phyloP scores from a whole-genome alignment of 164 flowering plant genomes.

The Aristolochia californica region DNA sequence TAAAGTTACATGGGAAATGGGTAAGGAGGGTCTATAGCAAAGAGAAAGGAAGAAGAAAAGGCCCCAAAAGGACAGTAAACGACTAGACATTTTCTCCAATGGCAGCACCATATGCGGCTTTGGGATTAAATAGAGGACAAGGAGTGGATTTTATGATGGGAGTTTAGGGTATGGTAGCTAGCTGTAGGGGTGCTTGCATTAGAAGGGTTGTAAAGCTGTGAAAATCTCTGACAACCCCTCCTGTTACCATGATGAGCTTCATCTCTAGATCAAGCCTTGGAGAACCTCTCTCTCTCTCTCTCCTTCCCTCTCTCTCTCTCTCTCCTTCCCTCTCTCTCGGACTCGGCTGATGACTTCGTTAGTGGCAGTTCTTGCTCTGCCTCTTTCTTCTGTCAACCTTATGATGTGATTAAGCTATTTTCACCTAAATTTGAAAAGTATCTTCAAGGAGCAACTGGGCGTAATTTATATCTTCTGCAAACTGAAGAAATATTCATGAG shows the following conservation, averaged over 20 bases:
- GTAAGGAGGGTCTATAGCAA: slow-evolving; percentile 18
- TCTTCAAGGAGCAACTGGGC: no score
- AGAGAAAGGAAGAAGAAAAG: slow-evolving; percentile 29
- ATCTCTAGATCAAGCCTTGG: no score
- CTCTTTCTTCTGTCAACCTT: no score
- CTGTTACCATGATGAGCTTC: slow-evolving; percentile 18
- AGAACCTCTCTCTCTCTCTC: no score
- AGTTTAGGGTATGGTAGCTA: slow-evolving; percentile 2
- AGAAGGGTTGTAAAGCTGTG: slow-evolving; percentile 28
- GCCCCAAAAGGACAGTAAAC: slow-evolving; percentile 27
- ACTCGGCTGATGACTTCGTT: no score
- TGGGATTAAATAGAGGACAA: slow-evolving; percentile 18
- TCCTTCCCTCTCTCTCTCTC: no score
- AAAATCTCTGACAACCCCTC: slow-evolving; percentile 11
- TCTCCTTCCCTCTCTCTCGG: no score
- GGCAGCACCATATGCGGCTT: slow-evolving; percentile 9
- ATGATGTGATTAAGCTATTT: no score
- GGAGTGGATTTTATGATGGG: slow-evolving; percentile 10
- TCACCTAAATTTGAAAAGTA: no score
- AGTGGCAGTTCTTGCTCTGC: no score
- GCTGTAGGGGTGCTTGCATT: slow-evolving; percentile 12
- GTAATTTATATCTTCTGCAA: no score
- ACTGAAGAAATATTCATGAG: no score
- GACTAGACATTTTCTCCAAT: slow-evolving; percentile 27
- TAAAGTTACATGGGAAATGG: slow-evolving; percentile 28